Base-by-base conservation (phyloP, 2,329 filamentous ascomycete species). In the Penicillium sp. region DNA sequence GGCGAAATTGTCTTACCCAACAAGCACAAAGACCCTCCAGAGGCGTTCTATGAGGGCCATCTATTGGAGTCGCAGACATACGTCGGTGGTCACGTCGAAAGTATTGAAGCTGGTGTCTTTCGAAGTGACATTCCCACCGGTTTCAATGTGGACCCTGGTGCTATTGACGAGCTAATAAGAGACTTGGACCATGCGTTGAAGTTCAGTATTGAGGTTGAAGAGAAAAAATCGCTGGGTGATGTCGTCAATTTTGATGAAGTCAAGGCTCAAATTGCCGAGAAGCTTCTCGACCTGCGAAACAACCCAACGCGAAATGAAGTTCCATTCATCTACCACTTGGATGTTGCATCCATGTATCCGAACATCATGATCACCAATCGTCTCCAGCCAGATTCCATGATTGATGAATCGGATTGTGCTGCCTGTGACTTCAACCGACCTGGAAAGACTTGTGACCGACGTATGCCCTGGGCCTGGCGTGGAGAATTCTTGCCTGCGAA, bases 321-420 rank as follows among this genome's bases (percentile, higher is more conserved):
- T 38, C 93, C 93, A 4, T 80, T 94, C 29, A 98, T 98, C 56
- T 98, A 98, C 71, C 93, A 98, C 77, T 76, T 98, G 72, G 93
- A 98, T 65, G 94, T 98, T 49, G 93, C 93, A 13, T 96, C 93
- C 50, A 98, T 98, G 93, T 98, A 98, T 66, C 93, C 93, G 8
- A 98, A 98, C 69, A 98, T 98, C 67, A 98, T 98, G 94, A 98
- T 94, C 2, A 98, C 93, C 1, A 98, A 98, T 68, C 86, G 93
- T 67, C 72, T 98, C 40, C 93, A 98, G 60, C 93, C 93, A 0
- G 93, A 98, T 68, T 97, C 93, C n/a, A 95, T 98, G 90, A 94
- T 98, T 46, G 77, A 91, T 41, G 94, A 98, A 66, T 88, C 90
- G 0, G 89, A 95, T 61, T 98, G 94, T 62, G 93, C 93, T 3